These are phyloP conservation scores for Saksenaea oblongispora DNA, from an alignment of 371 early-diverging fungal species.

Conservation along the genomic window DNA sequence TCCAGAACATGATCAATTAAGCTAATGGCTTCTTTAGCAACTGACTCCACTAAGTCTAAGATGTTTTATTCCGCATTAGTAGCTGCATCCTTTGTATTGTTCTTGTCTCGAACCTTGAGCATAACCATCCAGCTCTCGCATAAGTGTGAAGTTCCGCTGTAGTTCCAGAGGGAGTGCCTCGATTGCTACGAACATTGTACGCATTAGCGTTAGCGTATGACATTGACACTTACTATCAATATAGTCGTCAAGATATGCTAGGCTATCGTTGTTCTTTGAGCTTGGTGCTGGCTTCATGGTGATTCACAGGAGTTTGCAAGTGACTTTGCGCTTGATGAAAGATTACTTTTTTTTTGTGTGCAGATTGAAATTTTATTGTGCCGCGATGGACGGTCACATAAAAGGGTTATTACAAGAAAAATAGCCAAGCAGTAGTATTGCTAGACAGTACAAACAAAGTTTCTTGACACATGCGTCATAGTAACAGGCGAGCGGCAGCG, in stretches of 20 bases:
- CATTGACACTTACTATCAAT: slow-evolving; percentile 72
- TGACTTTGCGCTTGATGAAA: too few relatives aligned
- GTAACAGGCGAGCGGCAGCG: too few relatives aligned
- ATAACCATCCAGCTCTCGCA: slow-evolving; percentile 89
- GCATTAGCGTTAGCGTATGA: not conserved
- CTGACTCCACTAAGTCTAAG: slow-evolving; percentile 61
- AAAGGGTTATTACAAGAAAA: too few relatives aligned
- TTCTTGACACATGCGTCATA: too few relatives aligned
- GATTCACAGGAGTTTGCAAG: not conserved
- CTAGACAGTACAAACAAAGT: too few relatives aligned
- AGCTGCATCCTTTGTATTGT: too few relatives aligned
- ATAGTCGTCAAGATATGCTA: slow-evolving; percentile 84
- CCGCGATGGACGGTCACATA: too few relatives aligned
- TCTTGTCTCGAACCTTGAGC: slow-evolving; percentile 65
- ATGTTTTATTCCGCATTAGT: not conserved
- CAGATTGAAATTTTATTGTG: too few relatives aligned
- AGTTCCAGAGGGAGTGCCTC: slow-evolving; percentile 92
- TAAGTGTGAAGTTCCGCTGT: slow-evolving; percentile 85
- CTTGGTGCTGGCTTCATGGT: slow-evolving; percentile 35
- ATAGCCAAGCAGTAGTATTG: too few relatives aligned
- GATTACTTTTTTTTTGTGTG: too few relatives aligned
- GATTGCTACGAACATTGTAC: slow-evolving; percentile 55
- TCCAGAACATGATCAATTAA: slow-evolving; percentile 56
- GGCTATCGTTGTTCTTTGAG: slow-evolving; percentile 41
- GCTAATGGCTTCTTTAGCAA: slow-evolving; percentile 58